Evolutionary conservation across 768 basidiomycete genomes (phyloP).

Genomic region (Leccinum disarticulatum): DNA sequence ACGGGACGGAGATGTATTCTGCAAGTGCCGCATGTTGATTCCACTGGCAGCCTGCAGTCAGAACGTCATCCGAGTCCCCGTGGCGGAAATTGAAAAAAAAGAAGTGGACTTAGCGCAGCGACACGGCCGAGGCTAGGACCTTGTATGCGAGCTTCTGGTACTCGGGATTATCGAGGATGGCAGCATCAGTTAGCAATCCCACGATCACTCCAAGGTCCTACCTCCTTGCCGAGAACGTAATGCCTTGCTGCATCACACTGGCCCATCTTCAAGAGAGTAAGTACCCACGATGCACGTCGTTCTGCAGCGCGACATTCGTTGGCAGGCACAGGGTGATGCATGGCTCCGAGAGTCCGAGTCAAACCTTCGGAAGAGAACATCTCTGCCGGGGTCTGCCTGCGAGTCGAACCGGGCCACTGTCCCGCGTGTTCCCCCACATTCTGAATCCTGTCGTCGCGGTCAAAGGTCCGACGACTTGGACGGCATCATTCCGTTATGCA

Average conservation of each 20-base stretch:
- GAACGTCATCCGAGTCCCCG: too few species aligned
- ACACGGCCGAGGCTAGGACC: too few species aligned
- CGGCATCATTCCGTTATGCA: conserved; percentile 68
- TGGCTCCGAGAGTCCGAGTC: conserved; percentile 50
- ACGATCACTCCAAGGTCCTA: too few species aligned
- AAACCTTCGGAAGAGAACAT: conserved; percentile 82
- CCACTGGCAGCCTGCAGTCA: too few species aligned
- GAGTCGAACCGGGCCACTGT: conserved; percentile 61
- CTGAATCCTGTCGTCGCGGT: conserved; percentile 86
- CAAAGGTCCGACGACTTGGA: conserved; percentile 83
- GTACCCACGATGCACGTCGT: conserved; percentile 19
- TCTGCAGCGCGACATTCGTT: not conserved
- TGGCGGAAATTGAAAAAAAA: too few species aligned
- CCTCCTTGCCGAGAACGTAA: conserved; percentile 23
- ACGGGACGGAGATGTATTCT: too few species aligned
- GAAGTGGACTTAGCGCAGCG: too few species aligned
- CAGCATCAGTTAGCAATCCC: too few species aligned
- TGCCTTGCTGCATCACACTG: conserved; percentile 68
- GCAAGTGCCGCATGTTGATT: too few species aligned
- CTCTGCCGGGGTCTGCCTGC: conserved; percentile 74
- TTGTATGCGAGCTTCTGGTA: too few species aligned
- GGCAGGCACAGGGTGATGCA: conserved; percentile 75
- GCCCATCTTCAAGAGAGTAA: conserved; percentile 62
- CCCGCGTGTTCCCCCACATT: conserved; percentile 78
- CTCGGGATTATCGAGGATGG: too few species aligned